Conservation (phyloP, 129 eudicot species). For the Calendula officinalis region DNA sequence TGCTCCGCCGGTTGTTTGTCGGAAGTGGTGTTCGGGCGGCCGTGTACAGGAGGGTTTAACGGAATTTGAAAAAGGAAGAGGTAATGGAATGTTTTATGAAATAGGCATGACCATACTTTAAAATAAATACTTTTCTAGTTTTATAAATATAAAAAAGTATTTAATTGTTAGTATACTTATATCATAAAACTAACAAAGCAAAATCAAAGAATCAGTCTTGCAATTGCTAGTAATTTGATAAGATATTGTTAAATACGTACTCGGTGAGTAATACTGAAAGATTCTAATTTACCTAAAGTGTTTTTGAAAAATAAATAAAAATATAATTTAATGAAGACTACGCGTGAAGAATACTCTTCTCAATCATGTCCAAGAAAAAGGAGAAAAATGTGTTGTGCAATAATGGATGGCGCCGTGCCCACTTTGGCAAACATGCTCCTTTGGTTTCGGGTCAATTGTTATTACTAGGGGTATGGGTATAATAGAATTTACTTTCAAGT, state of each 20-base stretch:
- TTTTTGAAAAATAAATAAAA: neutral
- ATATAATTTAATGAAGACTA: neutral
- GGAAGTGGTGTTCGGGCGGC: conserved; percentile 28
- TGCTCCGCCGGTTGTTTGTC: conserved; percentile 29
- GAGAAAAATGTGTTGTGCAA: conserved; percentile 7
- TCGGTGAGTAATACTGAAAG: neutral
- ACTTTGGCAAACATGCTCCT: conserved; percentile 21
- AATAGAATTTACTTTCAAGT: neutral
- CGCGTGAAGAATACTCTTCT: conserved; percentile 11
- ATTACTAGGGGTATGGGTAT: neutral
- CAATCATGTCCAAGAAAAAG: conserved; percentile 21
- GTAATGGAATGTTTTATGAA: conserved; percentile 32
- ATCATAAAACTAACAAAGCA: too few species aligned
- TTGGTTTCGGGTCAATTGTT: conserved; percentile 16
- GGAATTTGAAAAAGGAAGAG: neutral
- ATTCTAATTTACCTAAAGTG: neutral
- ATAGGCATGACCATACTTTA: conserved; percentile 12
- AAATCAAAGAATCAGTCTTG: too few species aligned
- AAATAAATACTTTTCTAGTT: conserved; percentile 17
- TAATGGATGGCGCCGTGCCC: conserved; percentile 28
- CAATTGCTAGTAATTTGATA: too few species aligned
- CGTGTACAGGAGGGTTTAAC: conserved; percentile 14
- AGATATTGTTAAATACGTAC: neutral
- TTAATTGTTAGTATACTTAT: neutral
- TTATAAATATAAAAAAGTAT: neutral